Base-by-base conservation (phyloP, 495 filamentous ascomycete species). In the Tetracladium setigerum region DNA sequence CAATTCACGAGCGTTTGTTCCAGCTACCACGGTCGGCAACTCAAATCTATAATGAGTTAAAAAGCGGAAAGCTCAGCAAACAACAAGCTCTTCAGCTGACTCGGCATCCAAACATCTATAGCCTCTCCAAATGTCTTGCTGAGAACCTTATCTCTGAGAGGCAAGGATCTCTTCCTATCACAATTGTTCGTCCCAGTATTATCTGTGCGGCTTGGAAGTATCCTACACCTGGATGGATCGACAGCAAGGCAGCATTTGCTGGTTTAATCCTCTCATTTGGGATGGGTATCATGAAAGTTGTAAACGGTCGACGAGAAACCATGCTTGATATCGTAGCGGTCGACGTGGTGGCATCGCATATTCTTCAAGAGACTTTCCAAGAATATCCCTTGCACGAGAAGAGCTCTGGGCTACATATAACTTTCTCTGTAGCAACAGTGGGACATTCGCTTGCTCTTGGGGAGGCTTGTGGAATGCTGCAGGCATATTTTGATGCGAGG, bases 171-270 rank as follows among this genome's bases (percentile, higher is more conserved):
- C 30, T 48, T 16, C 30, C 37, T 4, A 10, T 53, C 15, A 48
- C 44, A 7, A 53, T 53, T 38, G 33, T 49, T 2, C 15, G 50
- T 2, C 50, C 50, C 2, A 53, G 50, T 34, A 48, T 53, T 33
- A 48, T 53, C 5, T 37, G 38, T 17, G 38, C 50, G 9, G 38
- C 38, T 17, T 40, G 30, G 37, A 3, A 45, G 19, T 38, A 30
- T 31, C 50, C 50, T 4, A 44, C 38, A 14, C 50, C 50, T 8
- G 50, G 44, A 1, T 53, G 50, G 50, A 38, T 30, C 30, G 50
- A 53, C n/a, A 49, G 50, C 30, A 6, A 30, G 12, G 38, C 44
- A 9, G 39, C 45, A 6, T 42, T 53, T 4, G 18, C 38, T 7
- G 44, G 13, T 16, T 36, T 38, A 17, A 18, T 50, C 7, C 16